A percentile compares a stretch with the other conserved stretches of the same genome.
These are phyloP conservation scores for Beauveria scarabaeidicola DNA, from an alignment of 2,329 filamentous ascomycete genomes.

Conservation along the genomic window DNA sequence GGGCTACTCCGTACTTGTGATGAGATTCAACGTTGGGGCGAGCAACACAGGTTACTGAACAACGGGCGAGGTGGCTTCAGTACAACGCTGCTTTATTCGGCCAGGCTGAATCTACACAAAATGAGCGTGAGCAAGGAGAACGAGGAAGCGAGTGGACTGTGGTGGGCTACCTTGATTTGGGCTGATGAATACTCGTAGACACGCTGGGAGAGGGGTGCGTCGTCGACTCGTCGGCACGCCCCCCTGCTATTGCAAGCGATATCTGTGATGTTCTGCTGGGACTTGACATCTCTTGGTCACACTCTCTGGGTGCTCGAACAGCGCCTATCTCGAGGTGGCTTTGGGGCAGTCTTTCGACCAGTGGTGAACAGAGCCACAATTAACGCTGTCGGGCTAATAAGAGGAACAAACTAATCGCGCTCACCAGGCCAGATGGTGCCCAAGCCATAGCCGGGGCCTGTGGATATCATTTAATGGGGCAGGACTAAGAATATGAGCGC, in stretches of 20 bases:
- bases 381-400: conserved; percentile 1
- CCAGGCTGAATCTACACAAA: conserved; percentile 8
- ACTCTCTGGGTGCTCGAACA: conserved; percentile 4
- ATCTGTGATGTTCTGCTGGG: conserved; percentile 3
- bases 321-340: conserved; percentile 10
- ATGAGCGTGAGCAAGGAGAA: not conserved
- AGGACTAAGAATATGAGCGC: conserved; percentile 5
- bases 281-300: conserved; percentile 6
- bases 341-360: not conserved
- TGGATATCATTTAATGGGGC: conserved; percentile 6
- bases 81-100: conserved; percentile 6
- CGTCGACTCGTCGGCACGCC: not conserved
- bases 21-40: not conserved
- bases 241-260: not conserved
- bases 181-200: not conserved
- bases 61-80: conserved; percentile 1
- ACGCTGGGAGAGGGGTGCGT: conserved; percentile 1
- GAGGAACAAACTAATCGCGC: conserved; percentile 9
- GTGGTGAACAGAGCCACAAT: not conserved
- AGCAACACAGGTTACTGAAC: not conserved
- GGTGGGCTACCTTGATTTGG: conserved; percentile 8
- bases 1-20: not conserved
- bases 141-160: not conserved
- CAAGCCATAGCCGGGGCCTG: not conserved
- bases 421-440: conserved; percentile 7